Evolutionary conservation across 2,329 filamentous ascomycete species (phyloP), one percentile per base, ranked within the genome.

Genomic region (Sporothrix luriei): DNA sequence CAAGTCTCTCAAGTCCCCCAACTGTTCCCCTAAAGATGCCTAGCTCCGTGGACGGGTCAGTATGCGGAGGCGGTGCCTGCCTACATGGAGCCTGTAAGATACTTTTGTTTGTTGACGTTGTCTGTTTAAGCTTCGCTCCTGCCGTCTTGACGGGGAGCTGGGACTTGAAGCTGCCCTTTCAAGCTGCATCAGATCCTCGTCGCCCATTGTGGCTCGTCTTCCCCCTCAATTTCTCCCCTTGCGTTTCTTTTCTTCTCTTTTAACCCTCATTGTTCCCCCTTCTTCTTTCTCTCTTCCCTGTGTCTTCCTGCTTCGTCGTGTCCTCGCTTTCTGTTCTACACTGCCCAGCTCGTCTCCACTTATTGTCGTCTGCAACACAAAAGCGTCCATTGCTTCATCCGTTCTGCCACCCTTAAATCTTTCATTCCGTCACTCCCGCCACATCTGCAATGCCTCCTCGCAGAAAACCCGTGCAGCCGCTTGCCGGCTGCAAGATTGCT

Each of bases 401-500:
- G 1, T 10, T 52, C 10, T 52, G 13, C 21, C 19, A 4, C 49
- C 10, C n/a, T 10, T 4, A 21, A 21, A 11, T 24, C 19, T 24
- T 11, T 14, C 11, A 43, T 43, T 16, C 40, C 40, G 9, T 52
- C 49, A 16, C 49, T 52, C 49, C 5, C 24, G 14, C 54, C 16
- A 33, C 54, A 38, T 3, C 38, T 21, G 10, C 24, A 26, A 72
- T 72, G 72, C 69, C 72, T 21, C 72, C 69, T 26, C 71, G 69
- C n/a, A 61, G 52, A 49, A 57, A 52, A 67, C 19, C 57, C 9
- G 59, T 26, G 51, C 70, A 21, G 10, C 79, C 84, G 0, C 78
- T 90, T 3, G 77, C 81, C 1, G 84, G 82, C 4, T 82, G 79
- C 73, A 79, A 79, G 6, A 80, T 92, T 57, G 85, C 84, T 26